Percentiles rank a stretch among this genome's conserved stretches.
phyloP scores from a whole-genome alignment of 768 basidiomycete species.

The Gloeopeniophorella convolvens region DNA sequence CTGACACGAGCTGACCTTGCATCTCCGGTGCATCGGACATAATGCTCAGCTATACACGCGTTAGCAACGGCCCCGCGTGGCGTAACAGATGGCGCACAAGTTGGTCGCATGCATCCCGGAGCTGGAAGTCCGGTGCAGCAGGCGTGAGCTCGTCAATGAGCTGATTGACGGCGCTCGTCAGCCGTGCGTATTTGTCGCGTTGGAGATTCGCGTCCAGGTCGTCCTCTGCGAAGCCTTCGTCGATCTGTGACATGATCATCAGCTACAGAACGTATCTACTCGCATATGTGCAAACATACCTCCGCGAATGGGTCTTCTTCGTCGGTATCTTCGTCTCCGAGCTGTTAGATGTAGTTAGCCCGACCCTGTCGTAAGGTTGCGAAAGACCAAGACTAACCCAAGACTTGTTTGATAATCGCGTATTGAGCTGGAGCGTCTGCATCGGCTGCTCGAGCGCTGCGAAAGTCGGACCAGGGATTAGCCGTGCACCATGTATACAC shows the following conservation, averaged over 20 bases:
- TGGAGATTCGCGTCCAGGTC: slow-evolving; percentile 89
- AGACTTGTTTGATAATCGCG: slow-evolving; percentile 80
- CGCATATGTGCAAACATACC: slow-evolving; percentile 33
- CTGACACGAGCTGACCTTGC: slow-evolving; percentile 80
- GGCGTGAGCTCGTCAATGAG: slow-evolving; percentile 84
- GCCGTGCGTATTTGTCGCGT: slow-evolving; percentile 87
- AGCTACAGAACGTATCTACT: neutral
- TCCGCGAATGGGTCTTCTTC: slow-evolving; percentile 97
- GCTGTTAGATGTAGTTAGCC: slow-evolving; percentile 31
- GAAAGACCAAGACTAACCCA: slow-evolving; percentile 49
- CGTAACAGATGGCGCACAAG: too few species aligned
- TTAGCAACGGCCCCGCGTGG: too few species aligned
- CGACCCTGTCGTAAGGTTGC: neutral
- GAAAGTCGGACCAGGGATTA: neutral
- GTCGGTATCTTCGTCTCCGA: slow-evolving; percentile 77
- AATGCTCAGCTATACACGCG: slow-evolving; percentile 73
- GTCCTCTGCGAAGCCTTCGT: slow-evolving; percentile 88
- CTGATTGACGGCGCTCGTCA: slow-evolving; percentile 74
- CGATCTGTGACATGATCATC: slow-evolving; percentile 49
- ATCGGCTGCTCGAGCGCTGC: slow-evolving; percentile 52
- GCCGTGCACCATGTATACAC: slow-evolving; percentile 4
- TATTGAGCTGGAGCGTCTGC: slow-evolving; percentile 79
- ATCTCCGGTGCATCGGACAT: slow-evolving; percentile 79
- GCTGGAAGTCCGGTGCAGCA: slow-evolving; percentile 71
- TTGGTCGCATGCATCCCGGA: slow-evolving; percentile 82